Conservation (phyloP, 352 stramenopile species). For the Pythium dissimile region DNA sequence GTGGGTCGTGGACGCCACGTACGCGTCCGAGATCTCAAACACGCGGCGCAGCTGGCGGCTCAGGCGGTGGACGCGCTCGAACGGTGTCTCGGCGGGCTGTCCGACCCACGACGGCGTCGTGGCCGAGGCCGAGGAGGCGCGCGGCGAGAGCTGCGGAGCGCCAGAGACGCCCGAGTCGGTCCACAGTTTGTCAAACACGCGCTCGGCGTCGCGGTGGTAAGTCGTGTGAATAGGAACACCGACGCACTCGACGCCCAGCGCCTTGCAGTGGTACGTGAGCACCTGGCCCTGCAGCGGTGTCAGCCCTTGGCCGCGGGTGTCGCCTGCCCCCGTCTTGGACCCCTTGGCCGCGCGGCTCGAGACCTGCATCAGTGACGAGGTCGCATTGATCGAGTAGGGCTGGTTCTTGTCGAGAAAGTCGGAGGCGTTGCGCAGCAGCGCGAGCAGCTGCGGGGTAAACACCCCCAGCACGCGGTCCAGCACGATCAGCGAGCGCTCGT, state of each 20-base stretch:
- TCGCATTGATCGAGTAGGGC: conserved; percentile 52
- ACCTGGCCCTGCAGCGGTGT: conserved; percentile 63
- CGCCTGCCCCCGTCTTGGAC: conserved; percentile 15
- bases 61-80: conserved; percentile 66
- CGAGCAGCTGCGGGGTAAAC: conserved; percentile 64
- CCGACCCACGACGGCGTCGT: conserved; percentile 18
- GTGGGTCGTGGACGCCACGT: conserved; percentile 75
- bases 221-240: conserved; percentile 64
- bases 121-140: conserved; percentile 20
- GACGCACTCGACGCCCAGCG: conserved; percentile 65
- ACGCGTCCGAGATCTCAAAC: conserved; percentile 85
- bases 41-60: conserved; percentile 65
- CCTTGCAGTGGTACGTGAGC: conserved; percentile 79
- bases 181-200: conserved; percentile 83
- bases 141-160: conserved; percentile 17
- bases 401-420: conserved; percentile 66
- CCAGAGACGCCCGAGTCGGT: conserved; percentile 36
- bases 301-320: conserved; percentile 36
- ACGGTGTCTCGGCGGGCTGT: conserved; percentile 20
- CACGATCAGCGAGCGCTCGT: conserved; percentile 59
- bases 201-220: conserved; percentile 80
- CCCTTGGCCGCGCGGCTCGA: conserved; percentile 14
- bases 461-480: conserved; percentile 71
- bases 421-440: conserved; percentile 53
- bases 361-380: conserved; percentile 16